A percentile compares a stretch with the other conserved stretches of the same genome.
These are phyloP conservation scores for Mycosphaerelloides madeirae DNA, from an alignment of 2,329 filamentous ascomycete genomes.

Conservation along the genomic window DNA sequence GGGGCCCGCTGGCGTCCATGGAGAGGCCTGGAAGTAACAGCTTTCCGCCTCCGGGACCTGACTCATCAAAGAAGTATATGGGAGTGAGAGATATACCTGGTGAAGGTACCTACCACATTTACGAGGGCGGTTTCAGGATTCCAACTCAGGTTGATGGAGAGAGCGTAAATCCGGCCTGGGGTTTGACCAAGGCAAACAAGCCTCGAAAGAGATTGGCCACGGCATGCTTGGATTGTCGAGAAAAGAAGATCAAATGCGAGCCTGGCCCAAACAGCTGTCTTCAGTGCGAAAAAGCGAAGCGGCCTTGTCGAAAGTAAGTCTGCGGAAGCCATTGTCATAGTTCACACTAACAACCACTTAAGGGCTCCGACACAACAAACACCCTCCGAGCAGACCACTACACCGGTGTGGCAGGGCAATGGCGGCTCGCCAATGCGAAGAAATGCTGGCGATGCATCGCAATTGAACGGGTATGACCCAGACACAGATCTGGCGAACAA, in stretches of 20 bases:
- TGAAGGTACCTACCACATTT: conserved; percentile 30
- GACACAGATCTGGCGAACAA: conserved; percentile 24
- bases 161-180: conserved; percentile 84
- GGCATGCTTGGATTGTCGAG: conserved; percentile 86
- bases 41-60: conserved; percentile 17
- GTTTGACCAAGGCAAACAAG: conserved; percentile 89
- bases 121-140: conserved; percentile 31
- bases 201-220: conserved; percentile 86
- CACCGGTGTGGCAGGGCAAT: conserved; percentile 21
- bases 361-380: conserved; percentile 26
- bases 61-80: conserved; percentile 30
- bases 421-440: conserved; percentile 21
- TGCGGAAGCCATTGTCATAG: not conserved
- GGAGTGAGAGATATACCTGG: conserved; percentile 27
- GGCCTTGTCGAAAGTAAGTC: conserved; percentile 71
- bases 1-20: conserved; percentile 12
- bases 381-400: conserved; percentile 20
- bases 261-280: conserved; percentile 81
- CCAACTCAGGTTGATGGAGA: conserved; percentile 67
- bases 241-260: conserved; percentile 98
- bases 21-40: conserved; percentile 16
- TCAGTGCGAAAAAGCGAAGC: conserved; percentile 87
- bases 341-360: conserved; percentile 17
- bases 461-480: conserved; percentile 9
- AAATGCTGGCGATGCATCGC: conserved; percentile 15